Conservation (phyloP, 164 flowering plant genomes). For the Saururus chinensis region DNA sequence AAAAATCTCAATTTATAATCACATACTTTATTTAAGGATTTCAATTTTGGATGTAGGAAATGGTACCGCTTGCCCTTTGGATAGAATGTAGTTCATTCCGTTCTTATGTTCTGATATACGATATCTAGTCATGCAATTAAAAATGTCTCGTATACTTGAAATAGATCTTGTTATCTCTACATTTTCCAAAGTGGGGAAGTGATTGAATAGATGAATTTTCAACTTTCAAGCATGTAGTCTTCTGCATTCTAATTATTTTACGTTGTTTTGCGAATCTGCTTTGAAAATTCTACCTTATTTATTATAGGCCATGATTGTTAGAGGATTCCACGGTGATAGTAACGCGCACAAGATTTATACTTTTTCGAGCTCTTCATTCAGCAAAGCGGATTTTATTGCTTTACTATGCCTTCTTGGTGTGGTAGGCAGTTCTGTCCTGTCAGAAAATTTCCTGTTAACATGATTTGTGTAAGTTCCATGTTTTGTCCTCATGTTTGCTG, state of each 20-base stretch:
- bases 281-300: constrained; percentile 29
- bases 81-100: too few species aligned
- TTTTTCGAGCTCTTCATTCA: constrained; percentile 35
- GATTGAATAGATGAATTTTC: not conserved
- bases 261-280: not conserved
- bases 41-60: too few species aligned
- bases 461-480: not conserved
- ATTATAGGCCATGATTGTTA: constrained; percentile 83
- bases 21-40: too few species aligned
- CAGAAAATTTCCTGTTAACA: constrained; percentile 26
- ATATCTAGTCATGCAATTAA: too few species aligned
- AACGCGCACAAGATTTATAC: constrained; percentile 53
- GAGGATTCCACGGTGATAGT: constrained; percentile 87
- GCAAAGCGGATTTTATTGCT: constrained; percentile 41
- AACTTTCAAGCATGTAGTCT: not conserved
- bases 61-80: too few species aligned
- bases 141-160: too few species aligned
- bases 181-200: not conserved
- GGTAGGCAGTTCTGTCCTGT: constrained; percentile 38
- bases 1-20: too few species aligned
- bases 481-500: not conserved
- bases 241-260: not conserved
- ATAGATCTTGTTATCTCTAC: too few species aligned
- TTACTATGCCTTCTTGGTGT: constrained; percentile 48
- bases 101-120: too few species aligned